Conservation (phyloP, 208 protist species). For the Wallacemonas collosoma region DNA sequence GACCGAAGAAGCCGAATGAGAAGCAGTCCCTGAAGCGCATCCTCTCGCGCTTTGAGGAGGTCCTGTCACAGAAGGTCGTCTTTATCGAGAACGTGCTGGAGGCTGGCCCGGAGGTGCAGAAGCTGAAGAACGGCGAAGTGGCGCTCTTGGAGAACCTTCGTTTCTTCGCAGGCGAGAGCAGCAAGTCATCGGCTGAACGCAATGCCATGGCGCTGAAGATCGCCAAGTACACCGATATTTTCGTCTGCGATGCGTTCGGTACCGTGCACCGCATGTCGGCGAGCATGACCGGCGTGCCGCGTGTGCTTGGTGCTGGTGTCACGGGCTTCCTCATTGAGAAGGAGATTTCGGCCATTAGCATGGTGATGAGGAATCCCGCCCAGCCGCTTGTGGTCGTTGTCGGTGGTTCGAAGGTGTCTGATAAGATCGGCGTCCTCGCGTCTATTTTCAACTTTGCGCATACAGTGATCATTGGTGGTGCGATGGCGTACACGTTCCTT, state of each 20-base stretch:
- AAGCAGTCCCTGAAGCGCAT: conserved; percentile 94
- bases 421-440: conserved; percentile 99
- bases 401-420: conserved; percentile 97
- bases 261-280: conserved; percentile 99
- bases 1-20: conserved; percentile 96
- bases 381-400: conserved; percentile 96
- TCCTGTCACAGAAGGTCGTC: conserved; percentile 73
- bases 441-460: conserved; percentile 98
- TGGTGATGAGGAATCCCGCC: conserved; percentile 89
- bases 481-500: conserved; percentile 99
- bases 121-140: conserved; percentile 90
- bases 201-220: conserved; percentile 90
- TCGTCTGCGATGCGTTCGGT: conserved; percentile 99
- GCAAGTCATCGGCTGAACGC: conserved; percentile 73
- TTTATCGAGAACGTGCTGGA: conserved; percentile 65
- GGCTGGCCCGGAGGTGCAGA: conserved; percentile 53
- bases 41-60: conserved; percentile 83
- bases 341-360: conserved; percentile 98
- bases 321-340: conserved; percentile 99
- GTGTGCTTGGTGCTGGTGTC: conserved; percentile 91
- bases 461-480: conserved; percentile 99
- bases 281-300: conserved; percentile 92
- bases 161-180: conserved; percentile 99
- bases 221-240: conserved; percentile 96
- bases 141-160: conserved; percentile 99